A percentile compares a stretch with the other conserved stretches of the same genome.
These are phyloP conservation scores for Melaleuca alternifolia DNA, from an alignment of 345 rosid genomes.

Conservation along the genomic window DNA sequence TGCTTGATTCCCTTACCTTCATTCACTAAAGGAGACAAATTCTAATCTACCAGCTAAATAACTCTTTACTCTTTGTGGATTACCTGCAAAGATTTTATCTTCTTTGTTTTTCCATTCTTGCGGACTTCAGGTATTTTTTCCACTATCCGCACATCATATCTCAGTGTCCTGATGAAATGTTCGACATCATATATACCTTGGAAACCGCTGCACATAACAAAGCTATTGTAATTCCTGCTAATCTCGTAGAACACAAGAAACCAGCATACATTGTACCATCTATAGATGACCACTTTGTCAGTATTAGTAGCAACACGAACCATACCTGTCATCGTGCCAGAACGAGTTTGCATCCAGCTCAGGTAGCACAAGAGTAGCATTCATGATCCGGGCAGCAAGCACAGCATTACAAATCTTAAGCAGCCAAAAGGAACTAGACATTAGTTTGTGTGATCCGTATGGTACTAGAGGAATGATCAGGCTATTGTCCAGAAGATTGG, in stretches of 20 bases:
- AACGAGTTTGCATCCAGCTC: slow-evolving; percentile 97
- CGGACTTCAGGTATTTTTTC: slow-evolving; percentile 79
- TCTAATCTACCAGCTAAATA: not conserved
- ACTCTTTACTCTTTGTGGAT: not conserved
- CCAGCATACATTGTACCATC: not conserved
- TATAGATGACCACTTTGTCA: not conserved
- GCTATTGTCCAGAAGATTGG: not conserved
- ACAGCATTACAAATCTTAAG: slow-evolving; percentile 95
- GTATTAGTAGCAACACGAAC: not conserved
- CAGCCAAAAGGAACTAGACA: slow-evolving; percentile 2
- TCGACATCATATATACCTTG: slow-evolving; percentile 94
- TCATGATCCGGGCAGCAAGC: slow-evolving; percentile 99
- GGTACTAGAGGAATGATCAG: not conserved
- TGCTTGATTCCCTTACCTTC: not conserved
- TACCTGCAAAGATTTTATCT: slow-evolving; percentile 90
- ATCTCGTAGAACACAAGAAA: not conserved
- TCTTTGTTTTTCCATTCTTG: slow-evolving; percentile 83
- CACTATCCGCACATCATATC: slow-evolving; percentile 76
- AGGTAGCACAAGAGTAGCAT: slow-evolving; percentile 95
- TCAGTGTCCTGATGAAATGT: slow-evolving; percentile 73
- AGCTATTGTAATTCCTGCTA: not conserved
- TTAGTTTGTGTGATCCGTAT: not conserved
- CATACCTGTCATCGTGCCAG: slow-evolving; percentile 97
- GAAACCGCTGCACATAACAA: slow-evolving; percentile 53
- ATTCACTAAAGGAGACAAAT: not conserved